Evolutionary conservation across 83 land plant genomes (phyloP).

Genomic region (Thuja plicata): DNA sequence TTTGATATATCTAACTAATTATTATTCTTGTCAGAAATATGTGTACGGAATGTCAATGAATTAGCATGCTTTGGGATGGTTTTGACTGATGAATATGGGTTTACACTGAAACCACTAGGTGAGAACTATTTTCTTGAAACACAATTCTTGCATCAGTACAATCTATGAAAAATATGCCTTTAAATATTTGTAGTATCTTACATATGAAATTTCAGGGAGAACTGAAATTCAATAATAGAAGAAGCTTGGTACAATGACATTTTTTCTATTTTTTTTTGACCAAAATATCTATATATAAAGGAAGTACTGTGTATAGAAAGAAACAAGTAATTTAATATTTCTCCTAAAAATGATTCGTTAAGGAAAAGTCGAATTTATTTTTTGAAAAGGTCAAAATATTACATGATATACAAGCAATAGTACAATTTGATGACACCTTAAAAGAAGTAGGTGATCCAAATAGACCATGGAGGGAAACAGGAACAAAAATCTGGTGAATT

Average conservation of each 20-base stretch:
- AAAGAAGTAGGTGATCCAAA: too few relatives aligned
- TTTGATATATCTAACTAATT: neutral
- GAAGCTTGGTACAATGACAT: neutral
- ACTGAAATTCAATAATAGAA: neutral
- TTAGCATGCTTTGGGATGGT: conserved; percentile 76
- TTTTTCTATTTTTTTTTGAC: neutral
- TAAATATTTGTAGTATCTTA: neutral
- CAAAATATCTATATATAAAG: neutral
- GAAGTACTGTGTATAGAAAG: neutral
- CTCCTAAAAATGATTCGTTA: neutral
- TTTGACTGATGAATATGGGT: conserved; percentile 93
- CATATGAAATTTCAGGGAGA: neutral
- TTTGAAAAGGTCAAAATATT: too few relatives aligned
- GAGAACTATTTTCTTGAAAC: conserved; percentile 2
- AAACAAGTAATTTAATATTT: neutral
- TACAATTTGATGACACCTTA: too few relatives aligned
- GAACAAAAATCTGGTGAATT: too few relatives aligned
- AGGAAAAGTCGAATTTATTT: too few relatives aligned
- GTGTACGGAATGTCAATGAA: conserved; percentile 85
- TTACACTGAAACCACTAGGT: conserved; percentile 89
- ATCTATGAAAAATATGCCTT: neutral
- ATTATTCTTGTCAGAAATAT: conserved; percentile 65
- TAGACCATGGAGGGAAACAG: too few relatives aligned
- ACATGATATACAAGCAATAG: too few relatives aligned
- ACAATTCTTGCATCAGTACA: neutral